Base-by-base conservation (phyloP, 2,329 filamentous ascomycete species). In the Xylariomycetidae sp. region DNA sequence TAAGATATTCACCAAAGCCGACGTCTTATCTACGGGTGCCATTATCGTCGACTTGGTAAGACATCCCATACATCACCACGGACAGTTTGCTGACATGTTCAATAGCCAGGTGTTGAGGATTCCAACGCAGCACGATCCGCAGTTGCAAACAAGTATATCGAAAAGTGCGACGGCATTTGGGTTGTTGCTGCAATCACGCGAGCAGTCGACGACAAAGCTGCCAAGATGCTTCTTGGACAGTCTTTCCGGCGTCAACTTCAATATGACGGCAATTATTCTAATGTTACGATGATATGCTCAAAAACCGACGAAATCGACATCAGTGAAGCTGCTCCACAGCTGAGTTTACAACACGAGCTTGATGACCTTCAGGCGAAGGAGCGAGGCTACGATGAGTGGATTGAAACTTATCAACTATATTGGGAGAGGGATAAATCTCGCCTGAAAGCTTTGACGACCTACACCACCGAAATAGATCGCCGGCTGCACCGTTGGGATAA, bases 191-290 rank as follows among this genome's bases (percentile, higher is more conserved):
- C 70, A 0, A 78, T 80, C 36, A 76, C 62, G 31, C 63, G 75
- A 18, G 75, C 75, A 8, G 71, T 78, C 1, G 69, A 79, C 46
- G 73, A 80, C 41, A 77, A 77, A 44, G 64, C 71, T 5, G 75
- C 76, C 1, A 72, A 74, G 37, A 65, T 61, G 2, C 56, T 80
- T 1, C 61, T 80, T 3, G 71, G 72, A 1, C 61, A 74, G 13
- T 62, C 66, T 0, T 77, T 79, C 54, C 75, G 72, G 42, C 59
- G 66, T 1, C 75, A 79, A 40, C 56, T 80, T 3, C 71, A 76
- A 31, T 72, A 72, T 44, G 75, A 80, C 37, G 67, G 71, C 2
- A 69, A 61, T 0, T 71, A 71, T 33, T 67, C 60, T 4, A 63
- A 58, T 4, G 59, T 79, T 3, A 75, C 73, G 0, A 80, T 80